phyloP scores from a whole-genome alignment of 371 early-diverging fungal genomes.

The Saksenaea vasiformis region DNA sequence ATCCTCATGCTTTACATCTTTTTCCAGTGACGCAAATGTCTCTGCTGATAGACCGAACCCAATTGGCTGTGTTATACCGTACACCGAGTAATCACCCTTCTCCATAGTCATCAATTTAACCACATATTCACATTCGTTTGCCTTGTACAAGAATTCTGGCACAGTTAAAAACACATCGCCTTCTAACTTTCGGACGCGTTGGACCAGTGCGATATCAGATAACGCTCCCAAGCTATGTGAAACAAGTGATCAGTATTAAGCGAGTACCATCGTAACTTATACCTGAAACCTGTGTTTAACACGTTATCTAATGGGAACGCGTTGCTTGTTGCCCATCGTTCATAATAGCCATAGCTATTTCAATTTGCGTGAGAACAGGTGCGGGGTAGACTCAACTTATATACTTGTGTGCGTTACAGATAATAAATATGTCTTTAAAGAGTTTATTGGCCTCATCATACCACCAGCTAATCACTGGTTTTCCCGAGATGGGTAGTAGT shows the following conservation, averaged over 20 bases:
- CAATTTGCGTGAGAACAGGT: not conserved
- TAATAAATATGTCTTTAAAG: constrained; percentile 34
- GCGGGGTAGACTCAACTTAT: not conserved
- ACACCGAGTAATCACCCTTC: not conserved
- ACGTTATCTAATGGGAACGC: constrained; percentile 38
- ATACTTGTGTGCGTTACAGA: constrained; percentile 54
- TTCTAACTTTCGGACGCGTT: constrained; percentile 33
- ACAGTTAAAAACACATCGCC: constrained; percentile 24
- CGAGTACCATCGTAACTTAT: not conserved
- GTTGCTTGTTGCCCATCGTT: constrained; percentile 46
- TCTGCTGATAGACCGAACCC: not conserved
- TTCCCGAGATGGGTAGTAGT: constrained; percentile 45
- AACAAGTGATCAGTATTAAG: not conserved
- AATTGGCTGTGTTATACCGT: not conserved
- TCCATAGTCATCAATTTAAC: not conserved
- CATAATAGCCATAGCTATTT: constrained; percentile 45
- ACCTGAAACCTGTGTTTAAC: constrained; percentile 48
- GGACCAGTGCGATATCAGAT: constrained; percentile 39
- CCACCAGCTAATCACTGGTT: constrained; percentile 44
- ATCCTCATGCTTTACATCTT: not conserved
- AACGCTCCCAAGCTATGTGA: constrained; percentile 32
- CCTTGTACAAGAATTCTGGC: constrained; percentile 32
- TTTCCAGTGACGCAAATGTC: not conserved
- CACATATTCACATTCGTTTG: not conserved
- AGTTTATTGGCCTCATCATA: constrained; percentile 23